Base-by-base conservation (phyloP, 2,329 filamentous ascomycete genomes). In the Didymella pomorum region DNA sequence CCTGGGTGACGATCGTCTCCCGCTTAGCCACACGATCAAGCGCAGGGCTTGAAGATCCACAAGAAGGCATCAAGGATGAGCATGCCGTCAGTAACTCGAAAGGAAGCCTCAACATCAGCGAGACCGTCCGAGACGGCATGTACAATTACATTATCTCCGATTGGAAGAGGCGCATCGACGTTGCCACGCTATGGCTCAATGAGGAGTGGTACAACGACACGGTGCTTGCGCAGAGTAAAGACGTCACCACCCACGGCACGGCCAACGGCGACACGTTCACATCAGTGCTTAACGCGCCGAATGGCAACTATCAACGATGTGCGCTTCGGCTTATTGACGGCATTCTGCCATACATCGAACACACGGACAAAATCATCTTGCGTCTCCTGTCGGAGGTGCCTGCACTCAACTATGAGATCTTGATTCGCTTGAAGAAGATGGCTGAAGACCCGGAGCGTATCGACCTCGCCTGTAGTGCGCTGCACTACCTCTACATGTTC, bases 131-230 rank as follows among this genome's bases (percentile, higher is more conserved):
- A 51, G 90, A 96, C 66, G 84, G 87, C 8, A 81, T 99, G 1
- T 95, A 93, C 77, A 84, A 86, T 52, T 97, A 96, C 74, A 86
- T 98, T 46, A 86, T 98, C 62, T 92, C 96, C 63, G 94, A 98
- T 73, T 99, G 97, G 79, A 88, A 94, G 53, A 88, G 86, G 62
- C 89, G 95, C 42, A 93, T 98, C 62, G 93, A 96, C 66, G 86
- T 95, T 21, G 94, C 93, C 1, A 92, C 98, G 50, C 89, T 89
- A 8, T 99, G 95, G 95, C 83, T 99, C 16, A 96, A 90, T 68
- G 95, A 99, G 76, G 95, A 99, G 78, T 99, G 95, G 94, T 98
- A 97, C 77, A 96, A 93, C 69, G 94, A 98, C 75, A 87, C 83
- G 42, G 77, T 92, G 29, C 80, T 83, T 52, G 73, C 79, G 43